Base-by-base conservation (phyloP, 78 protist genomes). In the Dictyostelium firmibasis region DNA sequence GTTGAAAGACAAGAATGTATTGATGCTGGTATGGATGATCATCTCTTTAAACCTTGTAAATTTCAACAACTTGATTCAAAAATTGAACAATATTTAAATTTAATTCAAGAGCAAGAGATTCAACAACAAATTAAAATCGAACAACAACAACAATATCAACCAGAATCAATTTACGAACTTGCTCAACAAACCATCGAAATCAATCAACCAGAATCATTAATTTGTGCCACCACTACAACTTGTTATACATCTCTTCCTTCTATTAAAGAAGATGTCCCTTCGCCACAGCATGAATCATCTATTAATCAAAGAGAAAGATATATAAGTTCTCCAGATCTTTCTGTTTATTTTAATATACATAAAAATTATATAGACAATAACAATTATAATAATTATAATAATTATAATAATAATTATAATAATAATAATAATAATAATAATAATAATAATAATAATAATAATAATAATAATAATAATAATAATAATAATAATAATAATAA, bases 11-110 rank as follows among this genome's bases (percentile, higher is more conserved):
- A 81, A 25, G 50, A 81, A 64, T 89, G 94, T 81, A 36, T 89
- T 6, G 43, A 35, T 0, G 94, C 94, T 8, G 94, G 83, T 69
- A 79, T 89, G 81, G 94, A 89, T 31, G 94, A 89, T 4, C 86
- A 89, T 44, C 72, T 89, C 11, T 83, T 41, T 10, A 89, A 89
- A 57, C 94, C 94, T 8, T 85, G 86, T 6, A 78, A 83, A 50
- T 67, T 89, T 10, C 75, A 89, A 69, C 60, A 62, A 78, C 25
- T 89, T 10, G 50, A 81, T 60, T 27, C 67, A 50, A 87, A 76
- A 69, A 62, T 87, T 36, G 36, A 25, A 20, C 35, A 29, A 11
- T 81, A n/a, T 81, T 53, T 79, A 25, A 38, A 33, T 38, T n/a
- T 16, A 44, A 50, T 50, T 16, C 18, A 72, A 27, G 50, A 72